Evolutionary conservation across 2,329 filamentous ascomycete species (phyloP).

Genomic region (Microdochium bolleyi): DNA sequence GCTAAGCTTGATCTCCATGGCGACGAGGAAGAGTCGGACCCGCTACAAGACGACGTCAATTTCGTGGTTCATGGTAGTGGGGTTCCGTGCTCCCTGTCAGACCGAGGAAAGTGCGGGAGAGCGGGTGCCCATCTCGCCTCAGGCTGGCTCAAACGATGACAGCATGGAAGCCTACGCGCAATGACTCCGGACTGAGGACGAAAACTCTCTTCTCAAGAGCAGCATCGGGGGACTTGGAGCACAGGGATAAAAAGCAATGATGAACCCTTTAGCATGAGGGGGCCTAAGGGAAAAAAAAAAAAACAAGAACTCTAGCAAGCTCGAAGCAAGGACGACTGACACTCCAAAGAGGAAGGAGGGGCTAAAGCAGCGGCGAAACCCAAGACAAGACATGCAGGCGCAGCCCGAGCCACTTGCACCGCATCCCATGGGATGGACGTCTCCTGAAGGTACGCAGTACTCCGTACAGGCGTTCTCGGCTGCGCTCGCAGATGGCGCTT

Average conservation of each 20-base stretch:
- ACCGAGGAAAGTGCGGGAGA: no score
- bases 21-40: neutral
- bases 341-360: neutral
- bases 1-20: neutral
- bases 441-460: no score
- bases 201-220: neutral
- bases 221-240: no score
- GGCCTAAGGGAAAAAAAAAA: no score
- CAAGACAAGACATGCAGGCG: neutral
- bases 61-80: neutral
- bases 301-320: neutral
- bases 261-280: no score
- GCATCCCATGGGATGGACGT: no score
- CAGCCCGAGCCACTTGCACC: neutral
- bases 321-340: neutral
- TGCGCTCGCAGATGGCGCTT: no score
- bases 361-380: neutral
- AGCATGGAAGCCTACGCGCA: no score
- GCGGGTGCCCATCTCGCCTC: neutral
- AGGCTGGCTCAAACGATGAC: no score
- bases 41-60: neutral
- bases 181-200: neutral
- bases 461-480: no score
- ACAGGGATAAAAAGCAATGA: no score
- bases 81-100: neutral